A percentile compares a stretch with the other conserved stretches of the same genome.
Evolutionary conservation across 805 yeast species (phyloP).

Genomic region (Pichia deserticola): DNA sequence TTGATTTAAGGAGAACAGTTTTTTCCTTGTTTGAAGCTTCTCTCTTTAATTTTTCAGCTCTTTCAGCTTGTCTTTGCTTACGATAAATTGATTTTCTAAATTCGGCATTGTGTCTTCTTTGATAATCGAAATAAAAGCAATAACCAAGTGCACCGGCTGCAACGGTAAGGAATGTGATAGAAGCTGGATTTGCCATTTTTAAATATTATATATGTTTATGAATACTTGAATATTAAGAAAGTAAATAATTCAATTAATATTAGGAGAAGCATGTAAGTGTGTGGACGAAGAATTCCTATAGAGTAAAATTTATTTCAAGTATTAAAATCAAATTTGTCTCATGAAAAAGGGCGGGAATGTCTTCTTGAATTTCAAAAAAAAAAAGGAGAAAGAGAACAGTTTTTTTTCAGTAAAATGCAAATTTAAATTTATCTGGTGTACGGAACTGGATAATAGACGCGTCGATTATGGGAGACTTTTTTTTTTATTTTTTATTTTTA

Average conservation of each 20-base stretch:
- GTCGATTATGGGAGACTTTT: not conserved
- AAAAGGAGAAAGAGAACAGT: too few species aligned
- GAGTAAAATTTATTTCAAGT: not conserved
- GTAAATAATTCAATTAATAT: too few species aligned
- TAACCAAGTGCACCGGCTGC: slow-evolving; percentile 58
- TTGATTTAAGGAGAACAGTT: slow-evolving; percentile 51
- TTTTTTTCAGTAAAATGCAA: too few species aligned
- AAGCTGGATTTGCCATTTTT: slow-evolving; percentile 11
- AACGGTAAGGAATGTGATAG: slow-evolving; percentile 19
- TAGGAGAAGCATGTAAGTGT: too few species aligned
- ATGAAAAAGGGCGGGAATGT: too few species aligned
- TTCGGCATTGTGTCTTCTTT: slow-evolving; percentile 72
- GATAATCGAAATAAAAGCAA: slow-evolving; percentile 85
- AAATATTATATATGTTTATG: too few species aligned
- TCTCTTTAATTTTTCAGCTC: slow-evolving; percentile 44
- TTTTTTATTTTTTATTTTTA: too few species aligned
- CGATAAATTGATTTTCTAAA: slow-evolving; percentile 74
- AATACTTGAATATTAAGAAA: too few species aligned
- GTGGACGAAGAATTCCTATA: not conserved
- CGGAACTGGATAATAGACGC: not conserved
- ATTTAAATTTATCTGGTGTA: not conserved
- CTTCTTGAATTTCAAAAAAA: too few species aligned
- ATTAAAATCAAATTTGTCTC: too few species aligned
- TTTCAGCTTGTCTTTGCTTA: slow-evolving; percentile 53
- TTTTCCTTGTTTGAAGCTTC: slow-evolving; percentile 54